phyloP scores from a whole-genome alignment of 805 yeast species.

The Starmerella khaoyaiensis region DNA sequence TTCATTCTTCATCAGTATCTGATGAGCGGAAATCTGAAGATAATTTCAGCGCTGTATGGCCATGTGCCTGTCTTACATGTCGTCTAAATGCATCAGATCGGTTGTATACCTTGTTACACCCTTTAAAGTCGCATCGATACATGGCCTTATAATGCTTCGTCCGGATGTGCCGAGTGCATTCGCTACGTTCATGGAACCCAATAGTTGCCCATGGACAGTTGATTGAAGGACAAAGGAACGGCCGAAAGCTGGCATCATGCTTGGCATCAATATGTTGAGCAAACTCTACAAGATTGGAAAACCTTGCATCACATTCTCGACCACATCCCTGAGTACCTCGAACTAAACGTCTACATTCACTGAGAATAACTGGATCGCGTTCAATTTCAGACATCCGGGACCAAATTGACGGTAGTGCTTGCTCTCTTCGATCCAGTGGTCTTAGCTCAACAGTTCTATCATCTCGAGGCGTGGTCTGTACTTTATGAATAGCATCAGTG shows the following conservation, averaged over 20 bases:
- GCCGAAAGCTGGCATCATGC: constrained; percentile 17
- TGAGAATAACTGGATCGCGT: constrained; percentile 9
- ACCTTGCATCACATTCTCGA: constrained; percentile 17
- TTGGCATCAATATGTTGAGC: constrained; percentile 13
- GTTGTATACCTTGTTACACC: constrained; percentile 17
- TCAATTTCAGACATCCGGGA: constrained; percentile 8
- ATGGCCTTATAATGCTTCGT: constrained; percentile 19
- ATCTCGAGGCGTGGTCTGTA: constrained; percentile 10
- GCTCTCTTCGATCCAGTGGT: constrained; percentile 16
- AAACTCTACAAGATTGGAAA: constrained; percentile 12
- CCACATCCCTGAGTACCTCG: constrained; percentile 21
- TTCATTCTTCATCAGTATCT: no score
- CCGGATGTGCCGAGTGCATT: constrained; percentile 19
- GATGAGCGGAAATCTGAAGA: no score
- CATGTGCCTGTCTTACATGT: constrained; percentile 19
- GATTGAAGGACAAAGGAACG: constrained; percentile 14
- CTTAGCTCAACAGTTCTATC: constrained; percentile 7
- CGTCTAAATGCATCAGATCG: constrained; percentile 19
- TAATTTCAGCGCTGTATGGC: no score
- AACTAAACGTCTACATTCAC: constrained; percentile 16
- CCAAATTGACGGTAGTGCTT: constrained; percentile 7
- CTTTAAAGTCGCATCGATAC: constrained; percentile 17
- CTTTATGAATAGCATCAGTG: constrained; percentile 14
- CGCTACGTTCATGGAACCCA: constrained; percentile 21
- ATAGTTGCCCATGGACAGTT: constrained; percentile 18